Percentiles rank a stretch among this genome's conserved stretches.
Conservation (phyloP, 2,329 filamentous ascomycete genomes). For the Phoma herbarum region DNA sequence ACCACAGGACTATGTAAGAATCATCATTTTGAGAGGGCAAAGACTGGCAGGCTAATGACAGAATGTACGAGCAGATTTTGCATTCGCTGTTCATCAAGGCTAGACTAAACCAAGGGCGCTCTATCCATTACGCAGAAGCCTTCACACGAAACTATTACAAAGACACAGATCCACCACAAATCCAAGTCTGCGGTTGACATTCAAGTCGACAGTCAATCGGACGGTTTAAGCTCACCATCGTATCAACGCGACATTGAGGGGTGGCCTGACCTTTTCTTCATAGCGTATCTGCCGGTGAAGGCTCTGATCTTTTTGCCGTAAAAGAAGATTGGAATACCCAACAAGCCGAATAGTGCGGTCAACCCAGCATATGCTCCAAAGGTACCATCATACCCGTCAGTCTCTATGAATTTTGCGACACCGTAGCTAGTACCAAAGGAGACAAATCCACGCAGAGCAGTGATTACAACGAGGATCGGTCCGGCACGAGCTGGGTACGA, state of each 20-base stretch:
- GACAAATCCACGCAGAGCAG: background rate
- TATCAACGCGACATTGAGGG: background rate
- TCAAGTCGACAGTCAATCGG: background rate
- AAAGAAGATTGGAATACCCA: background rate
- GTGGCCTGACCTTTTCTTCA: background rate
- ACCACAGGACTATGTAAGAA: background rate
- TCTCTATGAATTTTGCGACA: background rate
- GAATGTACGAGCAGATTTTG: background rate
- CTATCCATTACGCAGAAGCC: background rate
- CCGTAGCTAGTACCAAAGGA: background rate
- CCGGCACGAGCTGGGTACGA: background rate
- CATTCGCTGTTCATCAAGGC: background rate
- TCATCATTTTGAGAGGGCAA: background rate
- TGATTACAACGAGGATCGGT: background rate
- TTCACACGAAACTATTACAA: background rate
- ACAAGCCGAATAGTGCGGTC: background rate
- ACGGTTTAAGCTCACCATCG: background rate
- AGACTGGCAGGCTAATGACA: background rate
- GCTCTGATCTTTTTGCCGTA: background rate
- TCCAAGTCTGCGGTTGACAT: background rate
- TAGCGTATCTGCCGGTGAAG: background rate
- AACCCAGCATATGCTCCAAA: background rate
- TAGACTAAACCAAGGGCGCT: background rate
- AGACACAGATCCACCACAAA: background rate
- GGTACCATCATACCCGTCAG: background rate